Base-by-base conservation (phyloP, 2,329 filamentous ascomycete species). In the Pyricularia pennisetigena region DNA sequence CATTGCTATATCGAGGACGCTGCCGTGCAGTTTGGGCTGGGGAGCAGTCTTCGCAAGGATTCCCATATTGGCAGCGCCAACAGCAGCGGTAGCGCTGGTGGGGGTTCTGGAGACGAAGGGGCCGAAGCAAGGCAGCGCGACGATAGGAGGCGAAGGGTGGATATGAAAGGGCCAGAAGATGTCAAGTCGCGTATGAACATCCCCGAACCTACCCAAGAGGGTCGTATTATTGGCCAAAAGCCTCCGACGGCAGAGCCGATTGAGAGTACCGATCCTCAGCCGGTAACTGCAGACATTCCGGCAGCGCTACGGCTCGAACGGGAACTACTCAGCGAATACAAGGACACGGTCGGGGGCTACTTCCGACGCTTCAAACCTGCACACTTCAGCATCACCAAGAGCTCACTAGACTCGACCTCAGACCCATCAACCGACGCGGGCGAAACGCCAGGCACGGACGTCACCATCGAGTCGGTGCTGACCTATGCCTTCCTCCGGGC, bases 401-500 rank as follows among this genome's bases (percentile, higher is more conserved):
- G 68, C n/a, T 70, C 68, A 26, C 26, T 66, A 63, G 54, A 35
- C 2, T 67, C 28, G 54, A 32, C 68, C 1, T 24, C 64, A 16
- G 20, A 68, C 14, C 64, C 67, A 24, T 16, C 66, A 8, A 28
- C 24, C 26, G 65, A 41, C 3, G 23, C 54, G 20, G 10, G 20
- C 23, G 26, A 49, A 5, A 23, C 69, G 32, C 23, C 65, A 5
- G 65, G 30, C 2, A 65, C 67, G 0, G 69, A 71, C 16, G 83
- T 89, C 49, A 88, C 87, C 16, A 86, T 94, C 70, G 90, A 94
- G 75, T 87, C 91, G 0, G 88, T 97, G 49, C 82, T 99, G 67
- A 91, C 91, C 69, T 98, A 98, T 78, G 93, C 94, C 26, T 99
- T 99, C 74, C 83, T 99, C 65, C 91, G 93, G 73, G 93, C 94